Conservation (phyloP, 202 grass and related monocot genomes). For the Carex arenaria region DNA sequence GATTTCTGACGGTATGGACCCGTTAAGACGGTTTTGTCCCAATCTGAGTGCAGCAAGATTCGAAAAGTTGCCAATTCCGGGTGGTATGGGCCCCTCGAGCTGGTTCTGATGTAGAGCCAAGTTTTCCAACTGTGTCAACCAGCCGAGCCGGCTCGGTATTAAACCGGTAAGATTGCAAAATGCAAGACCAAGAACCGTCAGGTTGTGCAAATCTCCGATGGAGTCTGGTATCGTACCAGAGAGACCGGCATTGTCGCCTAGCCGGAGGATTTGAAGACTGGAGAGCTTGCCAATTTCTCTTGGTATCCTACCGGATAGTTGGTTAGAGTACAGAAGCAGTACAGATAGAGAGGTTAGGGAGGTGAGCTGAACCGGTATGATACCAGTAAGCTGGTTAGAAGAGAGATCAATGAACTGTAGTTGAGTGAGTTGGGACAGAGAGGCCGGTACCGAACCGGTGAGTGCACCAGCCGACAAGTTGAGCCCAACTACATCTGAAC, state of each 20-base stretch:
- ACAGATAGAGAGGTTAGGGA: constrained; percentile 23
- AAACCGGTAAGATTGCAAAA: constrained; percentile 75
- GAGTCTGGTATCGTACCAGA: constrained; percentile 50
- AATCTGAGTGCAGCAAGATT: constrained; percentile 39
- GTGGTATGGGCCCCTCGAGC: constrained; percentile 56
- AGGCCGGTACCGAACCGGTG: constrained; percentile 36
- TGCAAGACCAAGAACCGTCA: constrained; percentile 59
- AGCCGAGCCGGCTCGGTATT: constrained; percentile 40
- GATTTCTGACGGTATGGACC: constrained; percentile 50
- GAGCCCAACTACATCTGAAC: constrained; percentile 38
- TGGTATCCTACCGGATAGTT: constrained; percentile 50
- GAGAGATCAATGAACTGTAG: constrained; percentile 70
- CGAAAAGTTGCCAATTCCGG: constrained; percentile 32
- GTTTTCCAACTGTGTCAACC: constrained; percentile 42
- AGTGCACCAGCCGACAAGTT: constrained; percentile 76
- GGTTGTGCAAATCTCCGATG: constrained; percentile 47
- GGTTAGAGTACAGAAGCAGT: constrained; percentile 70
- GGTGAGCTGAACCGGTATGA: constrained; percentile 47
- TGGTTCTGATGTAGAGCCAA: constrained; percentile 58
- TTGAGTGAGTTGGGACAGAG: constrained; percentile 40
- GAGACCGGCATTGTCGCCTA: constrained; percentile 56
- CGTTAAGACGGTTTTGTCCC: constrained; percentile 44
- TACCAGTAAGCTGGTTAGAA: constrained; percentile 50
- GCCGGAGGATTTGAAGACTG: constrained; percentile 49
- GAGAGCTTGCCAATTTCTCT: constrained; percentile 36